Conservation (phyloP, 2,329 filamentous ascomycete genomes). For the Penicillium sp. region DNA sequence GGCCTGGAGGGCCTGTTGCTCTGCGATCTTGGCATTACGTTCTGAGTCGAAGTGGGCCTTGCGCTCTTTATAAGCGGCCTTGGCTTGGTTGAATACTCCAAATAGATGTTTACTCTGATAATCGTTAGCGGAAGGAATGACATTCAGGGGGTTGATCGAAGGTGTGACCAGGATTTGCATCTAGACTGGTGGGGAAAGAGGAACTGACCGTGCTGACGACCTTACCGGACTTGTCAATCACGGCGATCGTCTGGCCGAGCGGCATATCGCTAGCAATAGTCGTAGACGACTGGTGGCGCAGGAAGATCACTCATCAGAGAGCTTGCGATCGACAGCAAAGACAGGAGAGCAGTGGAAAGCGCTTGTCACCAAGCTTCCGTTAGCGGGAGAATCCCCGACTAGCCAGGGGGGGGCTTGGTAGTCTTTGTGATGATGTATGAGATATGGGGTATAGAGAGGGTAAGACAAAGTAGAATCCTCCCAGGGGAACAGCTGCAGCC, state of each 20-base stretch:
- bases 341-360: conserved; percentile 18
- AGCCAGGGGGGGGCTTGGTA: background rate
- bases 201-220: conserved; percentile 78
- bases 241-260: conserved; percentile 73
- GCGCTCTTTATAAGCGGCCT: conserved; percentile 81
- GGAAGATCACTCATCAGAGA: conserved; percentile 20
- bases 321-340: conserved; percentile 8
- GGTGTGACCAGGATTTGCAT: conserved; percentile 10
- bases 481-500: background rate
- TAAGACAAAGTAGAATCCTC: background rate
- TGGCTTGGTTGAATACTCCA: conserved; percentile 89
- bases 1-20: conserved; percentile 61
- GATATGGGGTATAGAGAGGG: background rate
- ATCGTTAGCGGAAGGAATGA: background rate
- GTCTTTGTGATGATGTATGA: background rate
- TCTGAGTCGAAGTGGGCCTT: conserved; percentile 79
- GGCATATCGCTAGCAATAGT: conserved; percentile 30
- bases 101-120: conserved; percentile 85
- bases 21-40: conserved; percentile 60
- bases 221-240: conserved; percentile 89
- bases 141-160: background rate
- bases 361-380: background rate
- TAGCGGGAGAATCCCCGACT: background rate
- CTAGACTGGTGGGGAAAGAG: conserved; percentile 18
- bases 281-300: conserved; percentile 15